Base-by-base conservation (phyloP, 2,329 filamentous ascomycete genomes). In the Epichloe amarillans region DNA sequence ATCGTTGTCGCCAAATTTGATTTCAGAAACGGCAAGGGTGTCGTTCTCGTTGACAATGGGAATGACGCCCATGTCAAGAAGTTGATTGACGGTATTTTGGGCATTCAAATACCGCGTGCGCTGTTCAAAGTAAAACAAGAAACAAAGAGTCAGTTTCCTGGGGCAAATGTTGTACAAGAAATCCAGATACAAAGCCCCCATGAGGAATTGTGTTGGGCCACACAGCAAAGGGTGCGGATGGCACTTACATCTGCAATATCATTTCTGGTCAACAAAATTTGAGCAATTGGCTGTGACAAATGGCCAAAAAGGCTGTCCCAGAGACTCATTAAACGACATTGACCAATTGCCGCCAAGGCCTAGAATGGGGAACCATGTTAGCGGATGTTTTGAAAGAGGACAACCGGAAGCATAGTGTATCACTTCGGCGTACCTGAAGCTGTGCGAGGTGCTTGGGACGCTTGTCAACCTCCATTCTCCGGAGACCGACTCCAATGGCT, bases 11-110 rank as follows among this genome's bases (percentile, higher is more conserved):
- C 93, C 93, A 64, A 98, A 98, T 73, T 97, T 97, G 71, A 98
- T 98, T 76, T 98, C 93, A 43, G 91, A 87, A 57, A 98, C 93
- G 23, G 90, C 88, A 50, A 98, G 72, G 3, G 93, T 98, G 66
- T 98, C 93, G 67, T 98, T 98, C 70, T 98, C 93, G 62, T 98
- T 98, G 56, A 98, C 93, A 60, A 98, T 96, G 10, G 93, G 93
- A 55, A 98, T 94, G 26, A 97, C 91, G 2, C 90, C 90, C 84
- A 96, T 93, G 61, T 90, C 83, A 17, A 98, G 72, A 45, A 97
- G 76, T 66, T 95, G 88, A 49, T 82, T 79, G 64, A 98, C 87
- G 0, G 93, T 97, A 63, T 95, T 96, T 69, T 96, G 89, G 0
- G 93, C 93, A 71, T 98, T 98, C 56, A 90, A 77, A 65, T 97